Evolutionary conservation across 345 rosid species (phyloP).

Genomic region (Mangifera indica): DNA sequence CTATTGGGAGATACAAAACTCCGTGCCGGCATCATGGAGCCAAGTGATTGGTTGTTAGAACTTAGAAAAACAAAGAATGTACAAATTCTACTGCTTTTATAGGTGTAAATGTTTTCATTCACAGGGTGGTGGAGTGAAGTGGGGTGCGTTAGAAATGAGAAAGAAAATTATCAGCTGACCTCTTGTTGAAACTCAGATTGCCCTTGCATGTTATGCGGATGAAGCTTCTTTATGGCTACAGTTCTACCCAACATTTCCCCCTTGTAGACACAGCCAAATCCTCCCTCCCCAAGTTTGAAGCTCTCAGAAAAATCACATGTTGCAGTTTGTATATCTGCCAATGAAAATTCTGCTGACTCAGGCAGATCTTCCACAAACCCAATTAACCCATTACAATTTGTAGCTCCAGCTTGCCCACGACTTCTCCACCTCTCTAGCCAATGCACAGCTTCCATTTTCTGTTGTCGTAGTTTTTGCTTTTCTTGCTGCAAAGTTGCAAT

Average conservation of each 20-base stretch:
- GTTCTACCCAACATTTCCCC: conserved; percentile 82
- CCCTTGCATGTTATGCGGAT: conserved; percentile 64
- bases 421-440: conserved; percentile 76
- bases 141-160: conserved; percentile 7
- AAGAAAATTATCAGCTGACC: conserved; percentile 34
- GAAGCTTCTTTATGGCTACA: conserved; percentile 62
- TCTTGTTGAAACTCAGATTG: conserved; percentile 66
- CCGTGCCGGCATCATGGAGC: background rate
- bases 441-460: conserved; percentile 13
- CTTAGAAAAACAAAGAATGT: background rate
- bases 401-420: conserved; percentile 40
- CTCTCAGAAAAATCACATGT: conserved; percentile 76
- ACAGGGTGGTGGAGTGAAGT: background rate
- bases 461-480: conserved; percentile 33
- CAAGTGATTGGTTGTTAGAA: background rate
- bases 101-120: background rate
- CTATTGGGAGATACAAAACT: background rate
- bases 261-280: conserved; percentile 66
- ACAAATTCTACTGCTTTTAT: background rate
- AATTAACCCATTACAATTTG: conserved; percentile 44
- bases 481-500: conserved; percentile 54
- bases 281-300: conserved; percentile 66
- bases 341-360: conserved; percentile 50
- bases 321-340: conserved; percentile 57
- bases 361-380: conserved; percentile 54